Evolutionary conservation across 192 early-diverging fungal species (phyloP), one percentile per base, ranked within the genome.

Genomic region (Pilaira anomala): DNA sequence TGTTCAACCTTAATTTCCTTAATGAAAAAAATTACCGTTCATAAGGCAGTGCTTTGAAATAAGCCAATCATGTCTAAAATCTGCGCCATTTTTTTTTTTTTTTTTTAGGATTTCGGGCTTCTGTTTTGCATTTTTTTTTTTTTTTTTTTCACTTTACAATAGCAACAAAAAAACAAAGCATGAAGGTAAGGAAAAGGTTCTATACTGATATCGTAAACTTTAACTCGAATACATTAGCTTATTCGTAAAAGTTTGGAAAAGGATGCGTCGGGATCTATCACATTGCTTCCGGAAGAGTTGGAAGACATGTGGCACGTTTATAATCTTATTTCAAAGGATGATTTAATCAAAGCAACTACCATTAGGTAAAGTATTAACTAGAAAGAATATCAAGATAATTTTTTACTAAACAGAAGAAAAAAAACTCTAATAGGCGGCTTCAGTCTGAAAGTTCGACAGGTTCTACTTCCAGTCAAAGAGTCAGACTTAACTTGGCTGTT

Each of bases 261-360:
- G 73, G 86, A 94, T 78, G 60, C 60, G 22, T 91, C 90, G 25
- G 96, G 96, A 33, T 85, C 65, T 60, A 86, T 97, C 25, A 89
- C 84, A 2, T 79, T 99, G 44, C 78, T 83, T 40, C 88, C 95
- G 1, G 93, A 97, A 67, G 92, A 98, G 64, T 72, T 86, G 51
- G 95, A 99, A 63, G 97, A 99, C 76, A 93, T 99, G 91, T 99
- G 97, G 95, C 94, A 96, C 76, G 83, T 90, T 33, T 95, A 96
- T 78, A 93, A 90, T 70, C 81, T 91, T 28, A 88, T 99, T 56
- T 78, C 86, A 28, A 80, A 86, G 62, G 90, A 88, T 56, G 97
- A 99, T 84, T 78, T 80, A 60, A 83, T 99, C 48, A 82, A 89
- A 68, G 91, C 93, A 11, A 85, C 91, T 8, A 95, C 95, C 14